These are phyloP conservation scores for Ophiostoma pallidulum DNA, from an alignment of 2,329 filamentous ascomycete species.

Conservation along the genomic window DNA sequence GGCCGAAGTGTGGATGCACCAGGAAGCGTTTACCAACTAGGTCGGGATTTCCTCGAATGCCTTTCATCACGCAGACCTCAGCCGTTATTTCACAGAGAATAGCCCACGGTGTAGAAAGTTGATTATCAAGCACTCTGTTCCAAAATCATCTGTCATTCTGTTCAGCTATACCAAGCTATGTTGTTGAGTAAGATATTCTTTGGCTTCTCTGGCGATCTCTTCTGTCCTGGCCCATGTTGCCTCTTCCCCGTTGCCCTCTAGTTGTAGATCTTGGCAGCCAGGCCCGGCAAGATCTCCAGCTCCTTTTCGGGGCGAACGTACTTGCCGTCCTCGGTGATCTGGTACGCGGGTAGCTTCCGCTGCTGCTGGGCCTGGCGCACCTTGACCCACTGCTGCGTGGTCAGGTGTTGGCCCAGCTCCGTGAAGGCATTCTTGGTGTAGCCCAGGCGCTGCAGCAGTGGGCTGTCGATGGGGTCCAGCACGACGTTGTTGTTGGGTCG, in stretches of 20 bases:
- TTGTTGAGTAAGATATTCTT: no score
- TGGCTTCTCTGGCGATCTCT: no score
- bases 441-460: conserved; percentile 26
- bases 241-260: no score
- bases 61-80: no score
- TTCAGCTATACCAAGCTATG: no score
- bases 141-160: no score
- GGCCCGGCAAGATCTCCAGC: conserved; percentile 31
- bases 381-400: conserved; percentile 15
- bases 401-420: conserved; percentile 14
- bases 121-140: no score
- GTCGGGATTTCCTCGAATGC: neutral
- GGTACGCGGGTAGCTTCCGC: conserved; percentile 25
- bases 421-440: conserved; percentile 30
- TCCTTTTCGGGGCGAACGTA: conserved; percentile 28
- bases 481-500: conserved; percentile 31
- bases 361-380: conserved; percentile 30
- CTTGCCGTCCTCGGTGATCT: conserved; percentile 28
- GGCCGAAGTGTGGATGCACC: conserved; percentile 12
- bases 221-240: no score
- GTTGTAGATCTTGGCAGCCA: conserved; percentile 31
- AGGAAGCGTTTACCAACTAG: conserved; percentile 9
- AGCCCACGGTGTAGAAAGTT: no score
- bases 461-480: conserved; percentile 28
- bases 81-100: no score